Conservation (phyloP, 2,329 filamentous ascomycete species). For the Alternaria sp. region DNA sequence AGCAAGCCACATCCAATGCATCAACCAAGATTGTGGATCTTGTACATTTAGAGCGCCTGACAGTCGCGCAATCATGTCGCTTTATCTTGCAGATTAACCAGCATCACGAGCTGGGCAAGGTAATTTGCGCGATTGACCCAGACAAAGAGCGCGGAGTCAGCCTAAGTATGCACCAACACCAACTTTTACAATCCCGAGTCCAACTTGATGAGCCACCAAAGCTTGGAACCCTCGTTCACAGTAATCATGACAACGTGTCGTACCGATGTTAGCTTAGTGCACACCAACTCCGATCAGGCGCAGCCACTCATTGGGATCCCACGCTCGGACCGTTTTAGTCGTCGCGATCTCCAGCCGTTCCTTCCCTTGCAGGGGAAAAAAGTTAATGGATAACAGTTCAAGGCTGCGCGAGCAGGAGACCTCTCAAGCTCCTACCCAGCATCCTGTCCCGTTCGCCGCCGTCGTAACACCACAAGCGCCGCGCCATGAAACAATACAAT, state of each 20-base stretch:
- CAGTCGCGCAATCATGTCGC: slow-evolving; percentile 7
- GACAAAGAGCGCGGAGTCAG: slow-evolving; percentile 4
- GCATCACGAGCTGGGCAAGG: slow-evolving; percentile 10
- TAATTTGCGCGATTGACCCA: slow-evolving; percentile 7
- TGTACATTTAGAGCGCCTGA: slow-evolving; percentile 11
- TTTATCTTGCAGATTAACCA: background rate
- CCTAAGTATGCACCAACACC: slow-evolving; percentile 1
- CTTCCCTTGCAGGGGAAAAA: slow-evolving; percentile 2
- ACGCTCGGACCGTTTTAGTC: slow-evolving; percentile 1
- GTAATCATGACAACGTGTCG: background rate
- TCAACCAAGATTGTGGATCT: background rate
- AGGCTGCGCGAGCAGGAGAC: slow-evolving; percentile 7
- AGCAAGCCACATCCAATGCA: slow-evolving; percentile 7
- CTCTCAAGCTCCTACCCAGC: slow-evolving; percentile 9
- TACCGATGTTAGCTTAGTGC: slow-evolving; percentile 2
- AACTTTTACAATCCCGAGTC: background rate
- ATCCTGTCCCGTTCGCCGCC: slow-evolving; percentile 14
- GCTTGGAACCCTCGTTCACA: slow-evolving; percentile 6
- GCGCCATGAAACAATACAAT: slow-evolving; percentile 9
- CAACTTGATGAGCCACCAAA: background rate
- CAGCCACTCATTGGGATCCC: slow-evolving; percentile 4
- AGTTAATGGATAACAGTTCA: slow-evolving; percentile 3
- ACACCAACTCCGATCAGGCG: slow-evolving; percentile 5
- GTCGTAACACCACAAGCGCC: slow-evolving; percentile 15
- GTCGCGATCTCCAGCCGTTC: slow-evolving; percentile 9